Evolutionary conservation across 164 flowering plant species (phyloP).

Genomic region (Tetrastigma voinierianum): DNA sequence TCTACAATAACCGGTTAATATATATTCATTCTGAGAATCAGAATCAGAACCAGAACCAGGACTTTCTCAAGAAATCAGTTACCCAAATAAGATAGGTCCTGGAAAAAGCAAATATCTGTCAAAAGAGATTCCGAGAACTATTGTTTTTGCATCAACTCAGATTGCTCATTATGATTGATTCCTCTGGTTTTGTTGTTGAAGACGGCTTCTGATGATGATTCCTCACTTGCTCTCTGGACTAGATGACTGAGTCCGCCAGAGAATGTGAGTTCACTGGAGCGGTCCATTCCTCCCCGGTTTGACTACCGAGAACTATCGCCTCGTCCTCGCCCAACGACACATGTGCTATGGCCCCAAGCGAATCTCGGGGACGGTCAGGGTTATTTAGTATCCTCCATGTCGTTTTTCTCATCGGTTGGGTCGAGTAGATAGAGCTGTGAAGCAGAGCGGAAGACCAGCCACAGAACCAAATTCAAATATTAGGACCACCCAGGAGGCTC

Average conservation of each 20-base stretch:
- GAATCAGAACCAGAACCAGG: conserved; percentile 6
- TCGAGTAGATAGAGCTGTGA: conserved; percentile 83
- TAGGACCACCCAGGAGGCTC: conserved; percentile 85
- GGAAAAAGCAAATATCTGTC: no score
- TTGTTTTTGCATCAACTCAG: not conserved
- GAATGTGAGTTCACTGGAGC: conserved; percentile 77
- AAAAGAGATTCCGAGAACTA: not conserved
- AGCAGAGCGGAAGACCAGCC: conserved; percentile 91
- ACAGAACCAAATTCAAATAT: conserved; percentile 97
- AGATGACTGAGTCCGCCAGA: conserved; percentile 49
- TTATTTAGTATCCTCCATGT: conserved; percentile 91
- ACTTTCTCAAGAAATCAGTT: conserved; percentile 12
- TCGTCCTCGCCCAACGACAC: conserved; percentile 91
- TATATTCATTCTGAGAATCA: conserved; percentile 12
- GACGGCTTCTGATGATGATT: no score
- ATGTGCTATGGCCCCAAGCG: conserved; percentile 96
- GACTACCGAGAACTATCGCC: conserved; percentile 90
- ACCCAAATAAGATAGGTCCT: conserved; percentile 3
- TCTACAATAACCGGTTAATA: no score
- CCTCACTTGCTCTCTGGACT: no score
- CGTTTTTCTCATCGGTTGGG: conserved; percentile 90
- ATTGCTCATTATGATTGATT: no score
- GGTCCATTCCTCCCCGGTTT: conserved; percentile 96
- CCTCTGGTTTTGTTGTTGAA: no score
- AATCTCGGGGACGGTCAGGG: conserved; percentile 87